A percentile compares a stretch with the other conserved stretches of the same genome.
Evolutionary conservation across 73 alveolate genomes (phyloP).

Genomic region (Paramecium primaurelia): DNA sequence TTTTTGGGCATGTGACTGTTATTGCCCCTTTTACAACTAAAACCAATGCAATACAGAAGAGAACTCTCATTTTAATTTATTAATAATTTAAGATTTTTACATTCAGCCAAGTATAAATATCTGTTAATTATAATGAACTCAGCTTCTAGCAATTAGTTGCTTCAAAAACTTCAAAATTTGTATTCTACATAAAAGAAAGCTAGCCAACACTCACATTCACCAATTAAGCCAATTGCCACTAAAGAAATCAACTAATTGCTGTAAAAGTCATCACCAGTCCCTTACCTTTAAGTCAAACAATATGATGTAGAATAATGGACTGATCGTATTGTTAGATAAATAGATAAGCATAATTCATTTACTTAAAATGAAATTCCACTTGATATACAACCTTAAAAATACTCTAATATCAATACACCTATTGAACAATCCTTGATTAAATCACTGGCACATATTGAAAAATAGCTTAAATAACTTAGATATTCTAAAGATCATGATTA

Average conservation of each 20-base stretch:
- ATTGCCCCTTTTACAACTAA: not conserved
- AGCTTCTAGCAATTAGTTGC: not conserved
- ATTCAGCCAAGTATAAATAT: not conserved
- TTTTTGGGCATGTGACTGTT: not conserved
- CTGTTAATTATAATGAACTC: constrained; percentile 9
- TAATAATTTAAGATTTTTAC: not conserved
- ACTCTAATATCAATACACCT: not conserved
- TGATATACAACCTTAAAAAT: not conserved
- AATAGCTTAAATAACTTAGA: not conserved
- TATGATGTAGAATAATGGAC: not conserved
- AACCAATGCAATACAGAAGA: not conserved
- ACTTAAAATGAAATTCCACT: not conserved
- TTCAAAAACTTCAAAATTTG: not conserved
- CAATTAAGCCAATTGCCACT: too few species aligned
- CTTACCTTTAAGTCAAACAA: not conserved
- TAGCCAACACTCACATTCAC: not conserved
- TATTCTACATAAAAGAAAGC: not conserved
- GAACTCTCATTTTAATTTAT: not conserved
- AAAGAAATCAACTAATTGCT: not conserved
- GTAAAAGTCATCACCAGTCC: not conserved
- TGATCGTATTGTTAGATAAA: not conserved
- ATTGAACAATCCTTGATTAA: too few species aligned
- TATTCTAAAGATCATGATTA: not conserved
- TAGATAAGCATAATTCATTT: not conserved
- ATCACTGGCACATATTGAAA: not conserved